A percentile compares a stretch with the other conserved stretches of the same genome.
Evolutionary conservation across 2,329 filamentous ascomycete species (phyloP).

Genomic region (Penicillium carneum): DNA sequence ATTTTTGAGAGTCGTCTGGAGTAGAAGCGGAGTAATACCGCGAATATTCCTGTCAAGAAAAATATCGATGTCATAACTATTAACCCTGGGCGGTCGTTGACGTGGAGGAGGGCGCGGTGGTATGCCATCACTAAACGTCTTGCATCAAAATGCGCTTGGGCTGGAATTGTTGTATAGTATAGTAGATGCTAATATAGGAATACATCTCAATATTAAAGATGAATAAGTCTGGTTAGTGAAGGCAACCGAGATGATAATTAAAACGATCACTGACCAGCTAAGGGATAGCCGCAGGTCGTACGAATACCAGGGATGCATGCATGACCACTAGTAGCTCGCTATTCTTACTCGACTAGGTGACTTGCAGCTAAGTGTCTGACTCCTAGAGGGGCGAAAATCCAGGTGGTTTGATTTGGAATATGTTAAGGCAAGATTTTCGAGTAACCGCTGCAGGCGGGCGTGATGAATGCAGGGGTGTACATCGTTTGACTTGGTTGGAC

Average conservation of each 20-base stretch:
- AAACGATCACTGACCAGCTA: neutral
- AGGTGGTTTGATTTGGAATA: neutral
- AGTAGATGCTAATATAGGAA: neutral
- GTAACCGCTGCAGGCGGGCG: neutral
- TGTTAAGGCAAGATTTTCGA: neutral
- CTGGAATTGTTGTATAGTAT: neutral
- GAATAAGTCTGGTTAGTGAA: neutral
- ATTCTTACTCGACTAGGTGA: neutral
- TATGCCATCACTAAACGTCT: neutral
- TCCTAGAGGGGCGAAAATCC: neutral
- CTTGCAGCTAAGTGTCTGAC: neutral
- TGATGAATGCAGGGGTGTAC: neutral
- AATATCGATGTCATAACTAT: neutral
- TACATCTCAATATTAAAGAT: neutral
- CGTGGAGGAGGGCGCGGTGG: neutral
- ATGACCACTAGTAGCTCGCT: neutral
- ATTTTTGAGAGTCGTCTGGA: neutral
- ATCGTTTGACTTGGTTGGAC: neutral
- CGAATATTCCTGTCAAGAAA: neutral
- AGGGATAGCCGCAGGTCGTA: neutral
- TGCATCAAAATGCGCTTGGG: neutral
- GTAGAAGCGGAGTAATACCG: neutral
- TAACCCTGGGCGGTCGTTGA: neutral
- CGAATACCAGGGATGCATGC: neutral
- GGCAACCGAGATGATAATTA: neutral